Base-by-base conservation (phyloP, 2,329 filamentous ascomycete genomes). In the Pezicula carpinea region DNA sequence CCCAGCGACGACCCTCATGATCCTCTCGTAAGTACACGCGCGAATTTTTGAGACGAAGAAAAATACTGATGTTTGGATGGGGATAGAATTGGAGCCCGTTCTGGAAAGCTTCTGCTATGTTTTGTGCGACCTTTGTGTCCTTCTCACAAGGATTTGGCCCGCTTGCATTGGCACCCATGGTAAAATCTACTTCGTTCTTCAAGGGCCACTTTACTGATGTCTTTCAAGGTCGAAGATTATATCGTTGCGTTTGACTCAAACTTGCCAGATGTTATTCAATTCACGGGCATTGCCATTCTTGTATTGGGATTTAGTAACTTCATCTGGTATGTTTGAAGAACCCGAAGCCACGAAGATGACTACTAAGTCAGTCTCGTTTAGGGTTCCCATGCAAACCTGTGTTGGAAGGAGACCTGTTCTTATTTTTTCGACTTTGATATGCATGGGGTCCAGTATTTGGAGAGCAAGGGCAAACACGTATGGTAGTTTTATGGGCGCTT, bases 401-500 rank as follows among this genome's bases (percentile, higher is more conserved):
- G 69, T 73, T 46, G 73, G 73, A 10, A 69, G 75, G 52, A 61
- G 73, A 5, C 71, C 72, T 1, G 65, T 75, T 6, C 69, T 75
- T 50, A 71, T 76, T 31, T 53, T 71, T 40, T 66, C 67, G 4
- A 66, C 64, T 4, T 53, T 70, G 11, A 59, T 77, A n/a, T 71
- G 73, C 29, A 67, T 67, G 26, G 54, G 64, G 6, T 67, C 64
- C 38, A 74, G 69, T 41, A 66, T 76, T 10, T 76, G 72, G 73
- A 71, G 79, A 51, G 81, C 80, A 0, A 66, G 66, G 41, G 79
- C 82, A 5, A 74, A 67, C 14, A 72, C 70, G 0, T 85, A 85
- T 57, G 66, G 68, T 43, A 78, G 75, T 41, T 85, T 84, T 59
- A 82, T 85, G 78, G 82, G 79, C 4, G 80, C 75, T 42, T 81